These are phyloP conservation scores for Agaricus blazei DNA, from an alignment of 768 basidiomycete genomes.

Conservation along the genomic window DNA sequence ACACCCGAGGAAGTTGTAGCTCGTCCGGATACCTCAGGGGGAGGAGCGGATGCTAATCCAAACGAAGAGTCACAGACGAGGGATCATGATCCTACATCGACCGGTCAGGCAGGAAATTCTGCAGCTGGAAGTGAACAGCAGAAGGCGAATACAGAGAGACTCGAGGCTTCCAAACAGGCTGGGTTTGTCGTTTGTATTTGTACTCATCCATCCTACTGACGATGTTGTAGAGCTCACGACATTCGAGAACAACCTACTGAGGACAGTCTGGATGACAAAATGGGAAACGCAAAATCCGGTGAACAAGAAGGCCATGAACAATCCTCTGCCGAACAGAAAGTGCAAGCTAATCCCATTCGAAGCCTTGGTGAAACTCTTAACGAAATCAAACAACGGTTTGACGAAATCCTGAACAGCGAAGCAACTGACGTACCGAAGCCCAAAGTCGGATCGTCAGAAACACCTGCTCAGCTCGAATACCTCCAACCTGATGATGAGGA, in stretches of 20 bases:
- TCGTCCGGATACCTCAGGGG: constrained; percentile 38
- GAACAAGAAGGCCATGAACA: constrained; percentile 39
- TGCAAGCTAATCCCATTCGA: constrained; percentile 54
- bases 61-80: constrained; percentile 20
- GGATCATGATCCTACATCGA: constrained; percentile 4
- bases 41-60: constrained; percentile 32
- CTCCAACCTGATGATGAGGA: constrained; percentile 62
- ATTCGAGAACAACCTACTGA: constrained; percentile 10
- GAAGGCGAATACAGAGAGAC: constrained; percentile 19
- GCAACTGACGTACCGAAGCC: constrained; percentile 27
- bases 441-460: constrained; percentile 30
- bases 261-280: constrained; percentile 12
- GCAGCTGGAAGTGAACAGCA: constrained; percentile 3
- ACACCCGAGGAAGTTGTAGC: constrained; percentile 30
- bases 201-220: neutral
- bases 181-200: constrained; percentile 22
- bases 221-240: constrained; percentile 8
- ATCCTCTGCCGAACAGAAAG: constrained; percentile 33
- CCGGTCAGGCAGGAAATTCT: constrained; percentile 20
- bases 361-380: constrained; percentile 80
- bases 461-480: constrained; percentile 66
- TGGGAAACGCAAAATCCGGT: constrained; percentile 33
- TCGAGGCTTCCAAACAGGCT: constrained; percentile 20
- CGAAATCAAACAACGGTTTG: constrained; percentile 77
- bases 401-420: constrained; percentile 64